These are phyloP conservation scores for Didymosphaeria variabile DNA, from an alignment of 2,329 filamentous ascomycete genomes.

Conservation along the genomic window DNA sequence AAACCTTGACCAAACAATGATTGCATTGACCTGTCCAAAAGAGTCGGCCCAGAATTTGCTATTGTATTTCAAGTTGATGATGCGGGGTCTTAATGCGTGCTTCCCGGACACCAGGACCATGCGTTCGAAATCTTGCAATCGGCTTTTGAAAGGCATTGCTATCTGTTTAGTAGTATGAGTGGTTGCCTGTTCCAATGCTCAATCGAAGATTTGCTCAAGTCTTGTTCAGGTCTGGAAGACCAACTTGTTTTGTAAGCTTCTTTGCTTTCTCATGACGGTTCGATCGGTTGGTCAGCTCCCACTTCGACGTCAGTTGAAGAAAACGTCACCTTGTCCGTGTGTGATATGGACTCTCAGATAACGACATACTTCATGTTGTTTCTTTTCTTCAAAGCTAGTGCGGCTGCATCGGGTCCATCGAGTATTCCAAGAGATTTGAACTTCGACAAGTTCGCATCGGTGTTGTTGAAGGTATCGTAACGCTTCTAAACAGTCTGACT, in stretches of 20 bases:
- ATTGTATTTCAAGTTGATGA: constrained; percentile 1
- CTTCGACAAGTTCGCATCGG: background rate
- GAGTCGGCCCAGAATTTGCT: constrained; percentile 3
- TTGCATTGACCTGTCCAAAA: background rate
- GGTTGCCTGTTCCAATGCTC: background rate
- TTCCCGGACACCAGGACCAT: constrained; percentile 6
- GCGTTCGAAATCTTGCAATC: constrained; percentile 6
- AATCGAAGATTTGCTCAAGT: background rate
- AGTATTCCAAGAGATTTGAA: constrained; percentile 2
- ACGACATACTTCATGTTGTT: constrained; percentile 14
- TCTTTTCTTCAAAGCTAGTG: constrained; percentile 4
- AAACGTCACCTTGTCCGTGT: background rate
- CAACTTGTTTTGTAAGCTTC: background rate
- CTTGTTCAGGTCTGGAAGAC: background rate
- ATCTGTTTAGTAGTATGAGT: background rate
- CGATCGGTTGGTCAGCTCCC: background rate
- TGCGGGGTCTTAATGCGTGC: constrained; percentile 4
- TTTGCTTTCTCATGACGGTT: background rate
- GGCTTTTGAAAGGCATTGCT: background rate
- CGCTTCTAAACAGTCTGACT: background rate
- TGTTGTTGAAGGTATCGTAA: background rate
- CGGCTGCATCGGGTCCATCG: constrained; percentile 3
- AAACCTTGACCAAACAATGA: constrained; percentile 12
- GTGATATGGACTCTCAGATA: constrained; percentile 11
- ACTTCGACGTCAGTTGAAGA: background rate